Conservation (phyloP, 2,329 filamentous ascomycete genomes). For the Fusarium agapanthi region DNA sequence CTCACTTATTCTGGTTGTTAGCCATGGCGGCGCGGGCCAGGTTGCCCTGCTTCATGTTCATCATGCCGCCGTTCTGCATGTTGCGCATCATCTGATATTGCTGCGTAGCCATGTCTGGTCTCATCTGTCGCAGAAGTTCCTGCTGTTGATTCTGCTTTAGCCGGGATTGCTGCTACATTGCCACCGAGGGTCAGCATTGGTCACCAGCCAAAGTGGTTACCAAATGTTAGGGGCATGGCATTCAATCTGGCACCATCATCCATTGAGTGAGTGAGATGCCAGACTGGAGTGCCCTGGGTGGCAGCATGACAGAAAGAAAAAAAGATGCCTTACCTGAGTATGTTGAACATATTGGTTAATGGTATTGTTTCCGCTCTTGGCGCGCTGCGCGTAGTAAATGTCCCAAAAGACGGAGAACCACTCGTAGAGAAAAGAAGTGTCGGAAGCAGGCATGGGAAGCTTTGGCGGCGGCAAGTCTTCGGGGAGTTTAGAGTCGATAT, state of each 20-base stretch:
- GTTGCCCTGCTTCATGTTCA: slow-evolving; percentile 67
- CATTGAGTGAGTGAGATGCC: slow-evolving; percentile 12
- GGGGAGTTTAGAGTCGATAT: slow-evolving; percentile 76
- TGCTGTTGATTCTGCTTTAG: slow-evolving; percentile 80
- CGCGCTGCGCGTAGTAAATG: slow-evolving; percentile 85
- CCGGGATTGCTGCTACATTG: slow-evolving; percentile 69
- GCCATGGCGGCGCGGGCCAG: slow-evolving; percentile 80
- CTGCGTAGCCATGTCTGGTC: slow-evolving; percentile 66
- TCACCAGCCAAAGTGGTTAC: slow-evolving; percentile 33
- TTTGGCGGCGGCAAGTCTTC: slow-evolving; percentile 82
- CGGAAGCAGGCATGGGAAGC: slow-evolving; percentile 69
- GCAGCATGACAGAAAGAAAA: slow-evolving; percentile 10
- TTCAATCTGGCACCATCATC: slow-evolving; percentile 14
- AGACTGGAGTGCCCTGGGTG: slow-evolving; percentile 12
- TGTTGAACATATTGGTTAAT: slow-evolving; percentile 82
- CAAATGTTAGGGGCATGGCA: slow-evolving; percentile 34
- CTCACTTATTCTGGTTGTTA: slow-evolving; percentile 78
- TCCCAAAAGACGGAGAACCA: slow-evolving; percentile 99
- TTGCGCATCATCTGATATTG: slow-evolving; percentile 72
- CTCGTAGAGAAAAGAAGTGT: slow-evolving; percentile 89
- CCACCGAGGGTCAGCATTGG: slow-evolving; percentile 30
- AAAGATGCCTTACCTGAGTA: slow-evolving; percentile 67
- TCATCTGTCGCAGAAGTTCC: slow-evolving; percentile 78
- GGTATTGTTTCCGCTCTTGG: slow-evolving; percentile 68
- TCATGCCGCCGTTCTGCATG: slow-evolving; percentile 70